phyloP scores from a whole-genome alignment of 495 filamentous ascomycete species.

The Pseudevernia furfuracea region DNA sequence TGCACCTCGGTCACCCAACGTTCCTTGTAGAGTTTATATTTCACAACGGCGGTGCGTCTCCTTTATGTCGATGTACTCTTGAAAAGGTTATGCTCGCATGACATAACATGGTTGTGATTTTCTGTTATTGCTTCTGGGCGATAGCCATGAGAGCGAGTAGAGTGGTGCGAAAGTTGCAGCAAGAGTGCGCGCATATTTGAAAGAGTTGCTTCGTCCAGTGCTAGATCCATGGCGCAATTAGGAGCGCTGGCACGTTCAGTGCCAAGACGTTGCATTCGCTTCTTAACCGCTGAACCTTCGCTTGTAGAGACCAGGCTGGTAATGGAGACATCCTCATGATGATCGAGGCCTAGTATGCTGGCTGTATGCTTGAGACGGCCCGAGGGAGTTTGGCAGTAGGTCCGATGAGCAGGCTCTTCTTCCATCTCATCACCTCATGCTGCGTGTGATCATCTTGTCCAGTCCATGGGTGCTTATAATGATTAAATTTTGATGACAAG shows the following conservation, averaged over 20 bases:
- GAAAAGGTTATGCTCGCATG: neutral
- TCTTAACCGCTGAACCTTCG: neutral
- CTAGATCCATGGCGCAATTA: neutral
- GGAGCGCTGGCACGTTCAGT: neutral
- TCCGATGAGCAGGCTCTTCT: neutral
- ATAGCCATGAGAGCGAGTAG: neutral
- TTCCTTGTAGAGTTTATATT: neutral
- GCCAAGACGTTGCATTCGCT: constrained; percentile 6
- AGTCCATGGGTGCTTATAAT: neutral
- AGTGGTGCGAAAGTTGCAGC: neutral
- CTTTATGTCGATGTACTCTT: neutral
- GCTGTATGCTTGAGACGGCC: neutral
- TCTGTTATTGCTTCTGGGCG: neutral
- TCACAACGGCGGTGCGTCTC: neutral
- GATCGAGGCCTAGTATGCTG: neutral
- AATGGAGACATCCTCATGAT: neutral
- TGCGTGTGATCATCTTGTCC: neutral
- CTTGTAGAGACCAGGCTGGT: neutral
- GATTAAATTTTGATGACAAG: neutral
- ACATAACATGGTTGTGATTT: neutral
- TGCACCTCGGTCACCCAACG: neutral
- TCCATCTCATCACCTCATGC: neutral
- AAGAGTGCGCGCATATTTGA: neutral
- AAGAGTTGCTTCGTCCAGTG: neutral
- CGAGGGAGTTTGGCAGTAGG: neutral